Evolutionary conservation across 192 early-diverging fungal species (phyloP).

Genomic region (Entrophospora sp.): DNA sequence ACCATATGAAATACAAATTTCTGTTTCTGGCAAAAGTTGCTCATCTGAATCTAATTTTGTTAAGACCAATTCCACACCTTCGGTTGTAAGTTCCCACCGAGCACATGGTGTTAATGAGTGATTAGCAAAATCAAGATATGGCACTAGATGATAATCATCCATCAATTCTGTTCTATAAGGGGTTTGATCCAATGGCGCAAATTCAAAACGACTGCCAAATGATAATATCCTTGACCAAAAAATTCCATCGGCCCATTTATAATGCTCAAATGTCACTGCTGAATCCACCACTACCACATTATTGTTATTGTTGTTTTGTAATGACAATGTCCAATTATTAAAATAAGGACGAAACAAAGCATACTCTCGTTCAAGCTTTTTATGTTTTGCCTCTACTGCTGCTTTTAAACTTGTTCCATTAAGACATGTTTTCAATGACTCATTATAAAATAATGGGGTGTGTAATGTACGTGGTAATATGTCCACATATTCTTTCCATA

Average conservation of each 20-base stretch:
- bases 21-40: conserved; percentile 17
- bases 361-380: conserved; percentile 40
- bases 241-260: conserved; percentile 55
- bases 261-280: conserved; percentile 34
- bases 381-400: conserved; percentile 41
- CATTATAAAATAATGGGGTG: conserved; percentile 27
- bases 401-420: conserved; percentile 43
- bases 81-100: conserved; percentile 43
- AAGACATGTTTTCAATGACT: conserved; percentile 31
- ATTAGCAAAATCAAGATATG: conserved; percentile 67
- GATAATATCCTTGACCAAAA: conserved; percentile 65
- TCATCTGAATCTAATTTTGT: not conserved
- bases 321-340: conserved; percentile 23
- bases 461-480: conserved; percentile 39
- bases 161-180: too few species aligned
- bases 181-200: not conserved
- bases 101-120: conserved; percentile 45
- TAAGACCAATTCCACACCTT: conserved; percentile 29
- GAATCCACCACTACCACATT: not conserved
- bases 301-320: too few species aligned
- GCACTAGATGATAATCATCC: conserved; percentile 53
- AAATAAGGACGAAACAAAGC: conserved; percentile 17
- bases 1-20: conserved; percentile 61
- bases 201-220: conserved; percentile 32
- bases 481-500: conserved; percentile 47